Percentiles rank a stretch among this genome's conserved stretches.
phyloP scores from a whole-genome alignment of 2,329 filamentous ascomycete species.

The Penicillium sp. region DNA sequence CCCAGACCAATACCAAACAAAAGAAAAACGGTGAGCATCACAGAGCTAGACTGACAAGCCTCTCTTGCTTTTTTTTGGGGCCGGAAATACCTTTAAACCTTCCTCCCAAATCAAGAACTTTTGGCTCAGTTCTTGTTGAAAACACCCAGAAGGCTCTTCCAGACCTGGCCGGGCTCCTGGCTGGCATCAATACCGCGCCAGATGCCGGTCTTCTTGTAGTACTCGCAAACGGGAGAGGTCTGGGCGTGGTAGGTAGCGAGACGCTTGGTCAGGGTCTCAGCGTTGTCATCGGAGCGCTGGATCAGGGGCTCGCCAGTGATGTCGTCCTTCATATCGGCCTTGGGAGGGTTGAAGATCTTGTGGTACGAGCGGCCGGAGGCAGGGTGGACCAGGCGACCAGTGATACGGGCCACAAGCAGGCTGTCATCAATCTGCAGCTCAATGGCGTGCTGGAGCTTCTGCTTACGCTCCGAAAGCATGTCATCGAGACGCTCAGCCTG shows the following conservation, averaged over 20 bases:
- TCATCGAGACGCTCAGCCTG: conserved; percentile 92
- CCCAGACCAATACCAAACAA: conserved; percentile 18
- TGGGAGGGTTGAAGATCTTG: conserved; percentile 98
- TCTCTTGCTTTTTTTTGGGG: conserved; percentile 45
- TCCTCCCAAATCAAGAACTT: neutral
- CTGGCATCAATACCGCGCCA: conserved; percentile 95
- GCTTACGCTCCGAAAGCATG: conserved; percentile 77
- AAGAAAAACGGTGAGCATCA: conserved; percentile 19
- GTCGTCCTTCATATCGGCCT: conserved; percentile 91
- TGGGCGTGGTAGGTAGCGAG: conserved; percentile 90
- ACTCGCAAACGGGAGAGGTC: conserved; percentile 86
- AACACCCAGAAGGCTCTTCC: conserved; percentile 85
- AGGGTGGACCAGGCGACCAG: conserved; percentile 91
- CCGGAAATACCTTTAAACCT: conserved; percentile 4
- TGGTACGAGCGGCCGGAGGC: conserved; percentile 96
- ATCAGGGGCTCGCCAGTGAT: conserved; percentile 94
- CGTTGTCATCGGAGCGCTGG: conserved; percentile 96
- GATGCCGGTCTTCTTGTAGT: conserved; percentile 97
- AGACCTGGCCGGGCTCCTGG: conserved; percentile 93
- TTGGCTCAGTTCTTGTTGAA: conserved; percentile 62
- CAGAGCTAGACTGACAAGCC: conserved; percentile 9
- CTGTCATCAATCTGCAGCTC: conserved; percentile 96
- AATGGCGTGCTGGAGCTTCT: conserved; percentile 89
- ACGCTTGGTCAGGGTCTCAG: conserved; percentile 91
- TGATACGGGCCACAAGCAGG: conserved; percentile 92